Base-by-base conservation (phyloP, 1,284 basidiomycete species). In the Cronartium quercuum region DNA sequence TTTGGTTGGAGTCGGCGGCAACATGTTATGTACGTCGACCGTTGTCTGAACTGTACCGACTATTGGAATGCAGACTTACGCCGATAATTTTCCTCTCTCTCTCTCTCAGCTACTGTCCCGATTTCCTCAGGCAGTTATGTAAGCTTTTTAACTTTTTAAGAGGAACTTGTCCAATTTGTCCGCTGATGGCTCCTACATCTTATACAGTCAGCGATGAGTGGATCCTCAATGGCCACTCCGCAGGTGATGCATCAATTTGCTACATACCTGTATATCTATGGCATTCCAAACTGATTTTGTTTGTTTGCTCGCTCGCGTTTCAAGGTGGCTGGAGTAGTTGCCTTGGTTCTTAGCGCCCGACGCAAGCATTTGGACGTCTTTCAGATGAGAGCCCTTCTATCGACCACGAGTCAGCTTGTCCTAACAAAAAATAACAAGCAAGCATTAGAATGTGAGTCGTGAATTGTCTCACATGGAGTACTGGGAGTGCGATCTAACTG, bases 201-300 rank as follows among this genome's bases (percentile, higher is more conserved):
- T 51, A 7, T 51, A 21, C 62, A 74, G 70, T 62, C 70, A 42
- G 29, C 70, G 29, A 65, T 51, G 7, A 66, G 63, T 58, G 70
- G 70, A 60, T 65, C 70, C 29, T 74, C 64, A 38, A 74, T 74
- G 70, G 62, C 70, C 29, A 55, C 64, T 35, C 70, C 70, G 7
- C 70, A 74, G 64, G 70, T 74, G 40, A 5, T 61, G 6, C 24
- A 18, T 57, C 6, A 13, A 7, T 34, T 35, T 47, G 29, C 40
- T 24, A 47, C n/a, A 29, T 21, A 10, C 35, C 29, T 29, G 29
- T 29, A 29, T 29, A 29, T 29, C 29, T 29, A 29, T 29, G 29
- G 29, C 29, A 29, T 29, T 29, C 29, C 29, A 29, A 29, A 29
- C 29, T 29, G 29, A 29, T 29, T 29, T 29, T n/a, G n/a, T 29